Conservation (phyloP, 2,329 filamentous ascomycete genomes). For the Trichoderma lentiforme region DNA sequence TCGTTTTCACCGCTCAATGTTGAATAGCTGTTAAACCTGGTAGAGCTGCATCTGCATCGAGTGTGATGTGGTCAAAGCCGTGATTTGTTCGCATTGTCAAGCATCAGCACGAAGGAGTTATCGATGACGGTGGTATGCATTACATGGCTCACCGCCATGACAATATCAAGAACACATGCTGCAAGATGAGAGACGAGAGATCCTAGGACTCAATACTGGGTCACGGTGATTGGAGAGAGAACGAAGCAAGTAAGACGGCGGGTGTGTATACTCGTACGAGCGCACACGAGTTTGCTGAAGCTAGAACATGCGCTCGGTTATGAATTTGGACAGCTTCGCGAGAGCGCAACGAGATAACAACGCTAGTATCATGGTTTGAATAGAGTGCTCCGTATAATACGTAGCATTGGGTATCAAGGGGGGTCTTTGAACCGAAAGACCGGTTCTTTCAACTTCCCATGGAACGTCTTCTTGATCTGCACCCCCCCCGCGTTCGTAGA, state of each 20-base stretch:
- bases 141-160: conserved; percentile 1
- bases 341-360: background rate
- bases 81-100: background rate
- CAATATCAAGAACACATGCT: background rate
- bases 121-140: background rate
- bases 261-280: background rate
- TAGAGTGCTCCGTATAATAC: background rate
- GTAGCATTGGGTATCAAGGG: background rate
- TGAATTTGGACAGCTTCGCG: background rate
- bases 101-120: background rate
- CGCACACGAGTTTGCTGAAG: background rate
- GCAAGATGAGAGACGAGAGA: background rate
- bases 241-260: background rate
- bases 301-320: background rate
- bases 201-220: background rate
- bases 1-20: background rate
- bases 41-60: background rate
- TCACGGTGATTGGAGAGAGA: background rate
- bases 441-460: background rate
- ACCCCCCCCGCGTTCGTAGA: background rate
- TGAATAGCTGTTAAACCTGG: background rate
- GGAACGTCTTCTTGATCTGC: background rate
- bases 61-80: background rate
- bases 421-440: background rate
- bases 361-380: background rate